Evolutionary conservation across 108 stramenopile genomes (phyloP).

Genomic region (Seminavis robusta): DNA sequence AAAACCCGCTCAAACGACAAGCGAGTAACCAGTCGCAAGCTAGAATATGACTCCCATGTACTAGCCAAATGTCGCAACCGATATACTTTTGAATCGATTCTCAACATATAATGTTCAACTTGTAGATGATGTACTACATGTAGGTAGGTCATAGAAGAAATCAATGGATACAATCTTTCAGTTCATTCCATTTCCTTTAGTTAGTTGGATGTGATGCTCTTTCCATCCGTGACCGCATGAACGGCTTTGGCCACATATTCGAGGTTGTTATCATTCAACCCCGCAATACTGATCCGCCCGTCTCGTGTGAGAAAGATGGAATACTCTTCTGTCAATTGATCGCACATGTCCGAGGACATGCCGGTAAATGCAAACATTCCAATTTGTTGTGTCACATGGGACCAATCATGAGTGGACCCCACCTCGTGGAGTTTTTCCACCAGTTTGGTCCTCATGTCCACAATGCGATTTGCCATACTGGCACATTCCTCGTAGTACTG

Average conservation of each 20-base stretch:
- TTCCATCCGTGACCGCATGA: constrained; percentile 88
- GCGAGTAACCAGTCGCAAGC: too few species aligned
- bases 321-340: constrained; percentile 77
- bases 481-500: constrained; percentile 90
- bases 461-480: constrained; percentile 93
- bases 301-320: constrained; percentile 93
- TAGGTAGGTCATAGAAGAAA: too few species aligned
- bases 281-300: constrained; percentile 98
- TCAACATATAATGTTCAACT: too few species aligned
- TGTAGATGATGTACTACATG: too few species aligned
- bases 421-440: constrained; percentile 72
- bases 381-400: constrained; percentile 95
- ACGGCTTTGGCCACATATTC: constrained; percentile 91
- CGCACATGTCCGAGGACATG: constrained; percentile 90
- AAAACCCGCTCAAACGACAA: too few species aligned
- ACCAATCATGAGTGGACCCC: constrained; percentile 89
- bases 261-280: constrained; percentile 92
- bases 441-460: constrained; percentile 76
- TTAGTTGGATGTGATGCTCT: constrained; percentile 46
- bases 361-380: constrained; percentile 99
- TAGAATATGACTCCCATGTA: too few species aligned
- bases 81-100: too few species aligned
- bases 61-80: too few species aligned
- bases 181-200: background rate
- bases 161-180: too few species aligned